phyloP scores from a whole-genome alignment of 495 filamentous ascomycete species.

The Penicillium tannophilum region DNA sequence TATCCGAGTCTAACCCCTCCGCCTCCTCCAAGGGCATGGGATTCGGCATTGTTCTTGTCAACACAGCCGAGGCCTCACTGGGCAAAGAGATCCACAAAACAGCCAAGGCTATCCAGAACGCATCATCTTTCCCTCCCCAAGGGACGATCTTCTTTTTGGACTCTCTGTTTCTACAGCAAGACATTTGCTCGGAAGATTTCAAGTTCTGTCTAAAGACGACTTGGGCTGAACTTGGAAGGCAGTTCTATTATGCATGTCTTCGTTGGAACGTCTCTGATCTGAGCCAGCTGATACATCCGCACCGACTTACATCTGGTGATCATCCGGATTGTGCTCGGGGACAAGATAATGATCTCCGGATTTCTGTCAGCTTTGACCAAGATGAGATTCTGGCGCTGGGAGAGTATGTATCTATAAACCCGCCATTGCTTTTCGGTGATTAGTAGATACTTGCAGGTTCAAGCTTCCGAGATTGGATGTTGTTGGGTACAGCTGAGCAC shows the following conservation, averaged over 20 bases:
- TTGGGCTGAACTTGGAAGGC: conserved; percentile 33
- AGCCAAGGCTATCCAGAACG: conserved; percentile 19
- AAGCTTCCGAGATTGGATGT: neutral
- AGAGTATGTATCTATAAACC: conserved; percentile 21
- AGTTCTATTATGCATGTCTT: conserved; percentile 40
- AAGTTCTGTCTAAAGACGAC: conserved; percentile 32
- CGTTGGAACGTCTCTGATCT: conserved; percentile 23
- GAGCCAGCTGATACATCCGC: neutral
- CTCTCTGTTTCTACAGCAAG: conserved; percentile 24
- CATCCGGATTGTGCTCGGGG: neutral
- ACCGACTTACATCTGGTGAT: neutral
- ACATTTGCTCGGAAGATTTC: conserved; percentile 16
- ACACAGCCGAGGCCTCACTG: conserved; percentile 18
- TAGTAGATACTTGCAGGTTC: neutral
- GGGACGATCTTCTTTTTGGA: conserved; percentile 43
- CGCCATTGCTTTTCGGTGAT: neutral
- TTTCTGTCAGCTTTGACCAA: conserved; percentile 21
- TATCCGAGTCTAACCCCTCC: conserved; percentile 29
- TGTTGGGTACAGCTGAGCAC: too few species aligned
- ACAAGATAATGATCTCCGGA: neutral
- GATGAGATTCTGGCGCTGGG: conserved; percentile 26
- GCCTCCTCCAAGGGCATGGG: conserved; percentile 17
- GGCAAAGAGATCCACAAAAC: conserved; percentile 30
- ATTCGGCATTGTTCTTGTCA: conserved; percentile 29
- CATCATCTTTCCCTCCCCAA: neutral